Evolutionary conservation across 2,329 filamentous ascomycete species (phyloP).

Genomic region (Amesomyces nigricolor): DNA sequence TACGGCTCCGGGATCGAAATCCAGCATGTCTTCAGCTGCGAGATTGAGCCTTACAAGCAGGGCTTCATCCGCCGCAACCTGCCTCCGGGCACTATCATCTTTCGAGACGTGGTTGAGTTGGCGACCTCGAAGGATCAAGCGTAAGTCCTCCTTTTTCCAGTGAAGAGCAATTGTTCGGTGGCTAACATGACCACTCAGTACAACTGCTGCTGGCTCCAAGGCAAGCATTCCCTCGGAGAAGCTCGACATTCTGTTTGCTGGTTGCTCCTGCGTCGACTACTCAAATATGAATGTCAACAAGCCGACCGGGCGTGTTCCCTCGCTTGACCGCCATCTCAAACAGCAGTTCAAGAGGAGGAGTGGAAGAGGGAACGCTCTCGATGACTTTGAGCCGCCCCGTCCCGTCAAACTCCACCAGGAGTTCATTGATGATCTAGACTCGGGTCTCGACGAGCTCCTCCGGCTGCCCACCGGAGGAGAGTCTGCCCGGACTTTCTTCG

Average conservation of each 20-base stretch:
- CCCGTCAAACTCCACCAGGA: slow-evolving; percentile 3
- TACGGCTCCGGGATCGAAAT: slow-evolving; percentile 37
- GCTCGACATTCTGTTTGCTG: slow-evolving; percentile 61
- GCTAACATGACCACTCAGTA: slow-evolving; percentile 35
- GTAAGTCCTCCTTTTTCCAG: slow-evolving; percentile 35
- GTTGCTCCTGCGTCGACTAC: slow-evolving; percentile 72
- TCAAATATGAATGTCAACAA: slow-evolving; percentile 52
- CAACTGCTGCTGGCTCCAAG: slow-evolving; percentile 61
- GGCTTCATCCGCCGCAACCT: slow-evolving; percentile 59
- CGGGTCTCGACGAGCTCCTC: slow-evolving; percentile 4
- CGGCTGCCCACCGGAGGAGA: slow-evolving; percentile 10
- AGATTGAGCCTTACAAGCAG: slow-evolving; percentile 60
- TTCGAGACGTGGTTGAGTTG: slow-evolving; percentile 55
- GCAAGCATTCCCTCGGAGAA: slow-evolving; percentile 49
- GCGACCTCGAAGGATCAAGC: slow-evolving; percentile 34
- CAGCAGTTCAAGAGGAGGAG: slow-evolving; percentile 36
- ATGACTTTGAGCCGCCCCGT: background rate
- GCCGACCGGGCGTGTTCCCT: slow-evolving; percentile 27
- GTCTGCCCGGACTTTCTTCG: slow-evolving; percentile 27
- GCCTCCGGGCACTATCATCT: slow-evolving; percentile 41
- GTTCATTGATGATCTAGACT: slow-evolving; percentile 10
- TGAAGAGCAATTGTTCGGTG: slow-evolving; percentile 29
- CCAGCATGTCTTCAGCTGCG: slow-evolving; percentile 55
- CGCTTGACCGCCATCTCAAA: slow-evolving; percentile 12
- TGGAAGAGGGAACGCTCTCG: background rate